These are phyloP conservation scores for Leccinum pachyderme DNA, from an alignment of 1,284 basidiomycete genomes.

Conservation along the genomic window DNA sequence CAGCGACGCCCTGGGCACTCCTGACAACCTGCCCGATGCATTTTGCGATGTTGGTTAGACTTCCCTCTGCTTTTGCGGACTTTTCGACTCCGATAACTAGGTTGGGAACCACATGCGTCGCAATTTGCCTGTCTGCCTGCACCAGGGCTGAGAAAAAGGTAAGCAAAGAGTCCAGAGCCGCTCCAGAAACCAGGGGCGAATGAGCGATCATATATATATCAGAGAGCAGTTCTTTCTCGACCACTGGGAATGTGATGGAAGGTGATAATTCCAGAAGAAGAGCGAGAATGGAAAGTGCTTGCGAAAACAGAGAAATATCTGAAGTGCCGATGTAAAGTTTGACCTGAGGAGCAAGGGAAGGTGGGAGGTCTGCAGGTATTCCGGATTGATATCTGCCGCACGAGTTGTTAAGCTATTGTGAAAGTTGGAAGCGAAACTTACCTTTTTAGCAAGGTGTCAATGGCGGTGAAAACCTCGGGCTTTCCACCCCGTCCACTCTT, in stretches of 20 bases:
- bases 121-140: constrained; percentile 78
- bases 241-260: constrained; percentile 59
- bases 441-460: constrained; percentile 74
- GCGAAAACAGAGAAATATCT: constrained; percentile 78
- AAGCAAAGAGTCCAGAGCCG: constrained; percentile 77
- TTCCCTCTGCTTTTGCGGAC: constrained; percentile 53
- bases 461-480: constrained; percentile 75
- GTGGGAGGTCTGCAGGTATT: constrained; percentile 61
- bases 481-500: constrained; percentile 81
- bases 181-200: constrained; percentile 73
- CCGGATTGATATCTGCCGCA: constrained; percentile 56
- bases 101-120: constrained; percentile 72
- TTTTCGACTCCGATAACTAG: constrained; percentile 64
- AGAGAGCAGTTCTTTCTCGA: constrained; percentile 68
- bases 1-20: constrained; percentile 65
- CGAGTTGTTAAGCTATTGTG: constrained; percentile 10
- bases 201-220: constrained; percentile 72
- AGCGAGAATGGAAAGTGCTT: constrained; percentile 69
- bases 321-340: constrained; percentile 67
- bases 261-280: constrained; percentile 72
- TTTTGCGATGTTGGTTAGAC: constrained; percentile 72
- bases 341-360: constrained; percentile 69
- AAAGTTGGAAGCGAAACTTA: constrained; percentile 30
- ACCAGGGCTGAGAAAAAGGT: constrained; percentile 81
- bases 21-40: constrained; percentile 81